These are phyloP conservation scores for Simplicillium aogashimaense DNA, from an alignment of 2,329 filamentous ascomycete genomes.

Conservation along the genomic window DNA sequence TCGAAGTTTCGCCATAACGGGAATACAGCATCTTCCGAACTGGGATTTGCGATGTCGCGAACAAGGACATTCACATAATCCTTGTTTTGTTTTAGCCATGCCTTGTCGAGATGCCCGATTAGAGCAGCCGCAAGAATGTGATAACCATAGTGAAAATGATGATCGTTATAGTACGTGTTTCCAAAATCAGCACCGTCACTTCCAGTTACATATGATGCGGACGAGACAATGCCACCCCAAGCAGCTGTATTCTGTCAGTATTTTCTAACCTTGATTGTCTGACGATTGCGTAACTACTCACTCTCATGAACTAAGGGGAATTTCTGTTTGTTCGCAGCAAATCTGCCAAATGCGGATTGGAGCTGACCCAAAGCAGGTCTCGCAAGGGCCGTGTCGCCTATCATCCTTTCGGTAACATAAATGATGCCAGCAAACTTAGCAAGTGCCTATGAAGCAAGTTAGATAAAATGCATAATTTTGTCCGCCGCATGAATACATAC, in stretches of 20 bases:
- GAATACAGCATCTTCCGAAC: constrained; percentile 59
- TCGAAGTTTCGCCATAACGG: constrained; percentile 80
- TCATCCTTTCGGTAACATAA: constrained; percentile 54
- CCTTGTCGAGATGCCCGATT: constrained; percentile 67
- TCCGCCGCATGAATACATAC: constrained; percentile 21
- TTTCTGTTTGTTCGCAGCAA: constrained; percentile 57
- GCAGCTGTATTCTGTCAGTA: constrained; percentile 28
- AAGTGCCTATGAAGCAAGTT: constrained; percentile 38
- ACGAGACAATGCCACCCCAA: constrained; percentile 77
- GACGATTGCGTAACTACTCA: constrained; percentile 19
- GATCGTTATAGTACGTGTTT: constrained; percentile 75
- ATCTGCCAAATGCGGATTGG: constrained; percentile 56
- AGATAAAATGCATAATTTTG: constrained; percentile 2
- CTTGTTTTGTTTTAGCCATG: constrained; percentile 64
- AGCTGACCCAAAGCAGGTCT: constrained; percentile 49
- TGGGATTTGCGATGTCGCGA: constrained; percentile 74
- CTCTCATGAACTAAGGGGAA: constrained; percentile 56
- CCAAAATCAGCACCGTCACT: constrained; percentile 74
- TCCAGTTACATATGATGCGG: constrained; percentile 59
- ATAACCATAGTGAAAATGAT: constrained; percentile 75
- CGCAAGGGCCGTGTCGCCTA: constrained; percentile 47
- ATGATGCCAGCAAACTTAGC: constrained; percentile 67
- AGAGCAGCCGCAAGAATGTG: constrained; percentile 81
- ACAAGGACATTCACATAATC: constrained; percentile 76
- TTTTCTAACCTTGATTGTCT: background rate